phyloP scores from a whole-genome alignment of 2,329 filamentous ascomycete genomes.

The Scytalidium lignicola region DNA sequence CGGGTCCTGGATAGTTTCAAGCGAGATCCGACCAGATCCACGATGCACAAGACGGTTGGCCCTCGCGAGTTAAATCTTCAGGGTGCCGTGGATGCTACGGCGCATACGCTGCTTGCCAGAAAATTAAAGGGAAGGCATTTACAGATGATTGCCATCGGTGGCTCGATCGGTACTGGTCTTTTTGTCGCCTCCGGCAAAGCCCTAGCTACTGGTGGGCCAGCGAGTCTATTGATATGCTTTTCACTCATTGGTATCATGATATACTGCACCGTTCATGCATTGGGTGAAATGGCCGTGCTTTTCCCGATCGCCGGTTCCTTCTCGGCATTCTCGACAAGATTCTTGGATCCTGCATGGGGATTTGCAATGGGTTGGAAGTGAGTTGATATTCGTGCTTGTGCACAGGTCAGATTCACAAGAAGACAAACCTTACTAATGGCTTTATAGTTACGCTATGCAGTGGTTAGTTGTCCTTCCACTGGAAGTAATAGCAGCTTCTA shows the following conservation, averaged over 20 bases:
- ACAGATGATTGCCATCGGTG: slow-evolving; percentile 97
- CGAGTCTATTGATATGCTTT: slow-evolving; percentile 73
- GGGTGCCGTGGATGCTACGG: slow-evolving; percentile 54
- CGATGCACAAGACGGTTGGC: slow-evolving; percentile 36
- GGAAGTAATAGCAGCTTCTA: slow-evolving; percentile 80
- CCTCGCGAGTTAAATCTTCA: slow-evolving; percentile 55
- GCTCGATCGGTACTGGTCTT: slow-evolving; percentile 80
- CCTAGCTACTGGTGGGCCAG: slow-evolving; percentile 68
- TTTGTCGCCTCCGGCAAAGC: slow-evolving; percentile 79
- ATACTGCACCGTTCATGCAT: slow-evolving; percentile 84
- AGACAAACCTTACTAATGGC: slow-evolving; percentile 3
- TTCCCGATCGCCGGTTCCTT: slow-evolving; percentile 93
- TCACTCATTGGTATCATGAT: slow-evolving; percentile 78
- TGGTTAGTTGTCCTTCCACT: slow-evolving; percentile 81
- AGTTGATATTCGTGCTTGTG: slow-evolving; percentile 2
- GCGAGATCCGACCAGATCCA: slow-evolving; percentile 36
- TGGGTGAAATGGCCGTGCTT: slow-evolving; percentile 85
- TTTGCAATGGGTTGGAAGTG: slow-evolving; percentile 91
- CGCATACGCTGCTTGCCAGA: slow-evolving; percentile 68
- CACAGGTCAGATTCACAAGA: background rate
- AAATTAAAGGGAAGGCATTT: slow-evolving; percentile 79
- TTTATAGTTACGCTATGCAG: slow-evolving; percentile 69
- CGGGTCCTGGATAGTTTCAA: slow-evolving; percentile 23
- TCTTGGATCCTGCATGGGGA: slow-evolving; percentile 89
- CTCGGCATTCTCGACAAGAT: slow-evolving; percentile 84